Base-by-base conservation (phyloP, 2,329 filamentous ascomycete species). In the Beauveria varroae region DNA sequence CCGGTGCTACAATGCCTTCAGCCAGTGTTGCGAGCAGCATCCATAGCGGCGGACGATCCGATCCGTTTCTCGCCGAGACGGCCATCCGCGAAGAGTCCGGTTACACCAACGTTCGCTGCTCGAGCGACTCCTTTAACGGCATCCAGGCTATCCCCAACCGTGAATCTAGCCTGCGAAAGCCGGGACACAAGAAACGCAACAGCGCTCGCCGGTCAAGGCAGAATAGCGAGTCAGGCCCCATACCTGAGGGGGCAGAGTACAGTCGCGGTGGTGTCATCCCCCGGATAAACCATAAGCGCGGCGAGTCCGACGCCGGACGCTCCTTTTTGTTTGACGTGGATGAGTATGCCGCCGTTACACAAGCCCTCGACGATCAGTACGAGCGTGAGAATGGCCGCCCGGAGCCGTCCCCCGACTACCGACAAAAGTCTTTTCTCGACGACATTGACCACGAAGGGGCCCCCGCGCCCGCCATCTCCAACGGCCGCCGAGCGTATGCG, bases 381-480 rank as follows among this genome's bases (percentile, higher is more conserved):
- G 55, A 63, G 24, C 63, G 65, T n/a, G 64, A 66, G 14, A 62
- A 64, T 24, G 62, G 62, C 54, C 34, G 28, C 28, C 30, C 44
- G 3, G 44, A 67, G 0, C 72, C 74, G 12, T 71, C 71, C 5
- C 18, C 16, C 12, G 50, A 43, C 22, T 40, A 50, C 34, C 43
- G 51, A 18, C 57, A 59, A 26, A 18, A 44, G 5, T 55, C 43
- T n/a, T 63, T 55, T 12, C 12, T 57, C n/a, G 51, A 63, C 26
- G 56, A 55, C 16, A 34, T 63, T 37, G 69, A 76, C 2, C 83
- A 89, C 24, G 86, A 90, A 20, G 86, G 85, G 16, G 89, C 89
- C 0, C 88, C 89, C 1, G 88, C 85, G 20, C 88, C 89, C 0
- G 81, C 86, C 1, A 80, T 91, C 8, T 80, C 86, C 18, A 88